Conservation (phyloP, 352 stramenopile species). For the Aphanomyces astaci region DNA sequence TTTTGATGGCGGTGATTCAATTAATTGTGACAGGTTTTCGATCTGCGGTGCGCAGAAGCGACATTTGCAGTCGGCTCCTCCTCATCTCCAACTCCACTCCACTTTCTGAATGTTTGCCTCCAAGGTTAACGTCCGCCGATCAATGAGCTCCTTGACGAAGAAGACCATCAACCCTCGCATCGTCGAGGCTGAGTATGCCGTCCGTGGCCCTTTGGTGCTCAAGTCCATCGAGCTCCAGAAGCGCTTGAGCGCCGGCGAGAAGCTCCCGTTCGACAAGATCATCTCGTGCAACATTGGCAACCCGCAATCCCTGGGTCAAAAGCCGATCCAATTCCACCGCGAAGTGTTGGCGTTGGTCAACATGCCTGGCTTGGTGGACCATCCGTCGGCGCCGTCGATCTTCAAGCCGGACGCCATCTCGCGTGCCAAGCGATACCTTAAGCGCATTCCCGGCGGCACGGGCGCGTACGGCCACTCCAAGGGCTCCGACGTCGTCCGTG, state of each 20-base stretch:
- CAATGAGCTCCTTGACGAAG: slow-evolving; percentile 64
- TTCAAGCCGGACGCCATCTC: slow-evolving; percentile 83
- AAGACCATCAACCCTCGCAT: slow-evolving; percentile 74
- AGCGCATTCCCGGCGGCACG: slow-evolving; percentile 78
- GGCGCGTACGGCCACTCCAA: slow-evolving; percentile 92
- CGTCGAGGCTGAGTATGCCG: slow-evolving; percentile 79
- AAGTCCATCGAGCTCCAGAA: slow-evolving; percentile 68
- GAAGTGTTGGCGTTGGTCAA: slow-evolving; percentile 89
- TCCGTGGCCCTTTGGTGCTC: slow-evolving; percentile 80
- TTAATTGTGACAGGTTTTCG: neutral
- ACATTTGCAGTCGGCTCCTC: neutral
- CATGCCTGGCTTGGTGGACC: slow-evolving; percentile 79
- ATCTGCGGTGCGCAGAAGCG: neutral
- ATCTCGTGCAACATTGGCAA: slow-evolving; percentile 98
- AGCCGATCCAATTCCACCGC: slow-evolving; percentile 90
- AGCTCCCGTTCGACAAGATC: slow-evolving; percentile 88
- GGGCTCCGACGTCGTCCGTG: slow-evolving; percentile 72
- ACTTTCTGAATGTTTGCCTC: neutral
- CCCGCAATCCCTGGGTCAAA: slow-evolving; percentile 92
- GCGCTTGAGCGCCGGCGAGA: slow-evolving; percentile 52
- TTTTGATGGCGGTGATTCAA: neutral
- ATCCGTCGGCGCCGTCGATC: slow-evolving; percentile 63
- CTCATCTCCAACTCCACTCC: neutral
- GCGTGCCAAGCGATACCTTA: slow-evolving; percentile 82
- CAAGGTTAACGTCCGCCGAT: neutral